phyloP scores from a whole-genome alignment of 2,329 filamentous ascomycete genomes.

The Penicillium aurantiogriseum region DNA sequence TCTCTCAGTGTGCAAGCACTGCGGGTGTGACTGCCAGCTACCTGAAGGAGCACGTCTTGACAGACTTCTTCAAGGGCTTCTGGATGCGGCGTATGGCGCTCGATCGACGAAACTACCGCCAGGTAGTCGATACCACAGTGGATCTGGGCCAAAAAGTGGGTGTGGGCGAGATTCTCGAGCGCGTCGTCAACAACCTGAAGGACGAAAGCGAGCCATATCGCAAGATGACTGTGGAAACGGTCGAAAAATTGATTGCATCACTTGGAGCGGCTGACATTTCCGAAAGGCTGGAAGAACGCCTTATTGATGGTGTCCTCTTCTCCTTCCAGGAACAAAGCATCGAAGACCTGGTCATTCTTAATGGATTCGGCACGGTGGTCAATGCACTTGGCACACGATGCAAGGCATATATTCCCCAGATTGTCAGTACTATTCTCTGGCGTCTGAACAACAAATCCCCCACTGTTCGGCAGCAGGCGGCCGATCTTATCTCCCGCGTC shows the following conservation, averaged over 20 bases:
- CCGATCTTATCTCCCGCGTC: constrained; percentile 93
- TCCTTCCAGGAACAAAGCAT: constrained; percentile 98
- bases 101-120: constrained; percentile 95
- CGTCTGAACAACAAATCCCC: constrained; percentile 96
- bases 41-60: constrained; percentile 89
- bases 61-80: constrained; percentile 98
- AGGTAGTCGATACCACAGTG: constrained; percentile 96
- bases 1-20: constrained; percentile 91
- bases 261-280: constrained; percentile 92
- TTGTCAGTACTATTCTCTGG: constrained; percentile 95
- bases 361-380: constrained; percentile 96
- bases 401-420: constrained; percentile 95
- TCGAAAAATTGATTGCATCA: constrained; percentile 93
- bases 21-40: constrained; percentile 94
- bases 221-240: constrained; percentile 98
- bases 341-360: constrained; percentile 92
- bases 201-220: constrained; percentile 97
- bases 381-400: constrained; percentile 90
- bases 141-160: constrained; percentile 98
- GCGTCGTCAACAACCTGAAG: constrained; percentile 92
- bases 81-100: constrained; percentile 97
- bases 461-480: constrained; percentile 93
- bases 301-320: constrained; percentile 92
- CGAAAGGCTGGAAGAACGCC: constrained; percentile 84
- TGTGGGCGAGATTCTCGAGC: constrained; percentile 88